These are phyloP conservation scores for Sugiyamaella valdiviana DNA, from an alignment of 805 yeast genomes.

Conservation along the genomic window DNA sequence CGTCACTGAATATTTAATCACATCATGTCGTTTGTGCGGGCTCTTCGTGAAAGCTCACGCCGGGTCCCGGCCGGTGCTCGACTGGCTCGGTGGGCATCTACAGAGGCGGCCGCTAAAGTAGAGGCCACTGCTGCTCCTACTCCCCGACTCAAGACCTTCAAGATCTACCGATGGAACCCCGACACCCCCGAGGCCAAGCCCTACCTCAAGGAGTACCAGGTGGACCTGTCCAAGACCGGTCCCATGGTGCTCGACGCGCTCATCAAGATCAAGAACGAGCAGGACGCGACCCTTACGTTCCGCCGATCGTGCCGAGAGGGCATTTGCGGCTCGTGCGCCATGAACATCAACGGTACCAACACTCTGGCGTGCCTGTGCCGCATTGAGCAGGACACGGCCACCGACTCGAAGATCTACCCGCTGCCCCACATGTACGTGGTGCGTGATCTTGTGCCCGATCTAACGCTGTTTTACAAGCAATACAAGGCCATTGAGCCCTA, in stretches of 20 bases:
- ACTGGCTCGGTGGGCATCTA: neutral
- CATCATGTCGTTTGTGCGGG: neutral
- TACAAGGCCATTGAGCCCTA: conserved; percentile 97
- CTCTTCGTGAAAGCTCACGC: neutral
- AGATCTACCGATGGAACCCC: conserved; percentile 97
- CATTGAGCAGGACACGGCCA: conserved; percentile 71
- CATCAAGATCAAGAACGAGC: conserved; percentile 91
- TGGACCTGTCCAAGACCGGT: conserved; percentile 88
- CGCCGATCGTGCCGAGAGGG: conserved; percentile 99
- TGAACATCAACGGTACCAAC: conserved; percentile 97
- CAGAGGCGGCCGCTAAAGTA: neutral
- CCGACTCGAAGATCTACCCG: conserved; percentile 85
- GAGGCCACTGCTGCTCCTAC: conserved; percentile 45
- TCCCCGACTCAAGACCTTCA: conserved; percentile 69
- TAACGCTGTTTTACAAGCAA: conserved; percentile 96
- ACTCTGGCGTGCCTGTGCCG: conserved; percentile 95
- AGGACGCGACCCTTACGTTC: conserved; percentile 90
- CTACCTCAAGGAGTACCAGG: conserved; percentile 68
- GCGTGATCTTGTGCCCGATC: conserved; percentile 94
- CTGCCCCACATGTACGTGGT: conserved; percentile 98
- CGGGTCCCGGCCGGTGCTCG: neutral
- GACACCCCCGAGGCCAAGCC: conserved; percentile 94
- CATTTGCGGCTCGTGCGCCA: conserved; percentile 98
- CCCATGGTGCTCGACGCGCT: conserved; percentile 97
- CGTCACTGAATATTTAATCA: no score